Conservation (phyloP, 176 grass and related monocot species). For the Triticum timopheevii region DNA sequence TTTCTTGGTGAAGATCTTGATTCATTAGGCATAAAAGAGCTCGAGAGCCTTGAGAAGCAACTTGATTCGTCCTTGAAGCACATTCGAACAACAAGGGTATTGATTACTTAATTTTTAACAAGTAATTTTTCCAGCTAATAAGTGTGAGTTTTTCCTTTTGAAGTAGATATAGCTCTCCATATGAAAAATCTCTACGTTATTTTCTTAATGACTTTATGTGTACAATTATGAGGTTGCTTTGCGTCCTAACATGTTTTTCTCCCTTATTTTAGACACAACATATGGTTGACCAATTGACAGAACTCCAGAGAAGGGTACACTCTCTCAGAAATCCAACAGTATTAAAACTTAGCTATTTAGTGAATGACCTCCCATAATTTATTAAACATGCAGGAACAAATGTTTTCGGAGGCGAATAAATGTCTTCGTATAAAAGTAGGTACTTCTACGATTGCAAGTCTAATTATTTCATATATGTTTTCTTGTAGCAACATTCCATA, state of each 20-base stretch:
- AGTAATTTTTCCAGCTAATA: neutral
- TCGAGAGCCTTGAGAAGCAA: constrained; percentile 81
- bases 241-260: neutral
- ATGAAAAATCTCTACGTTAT: neutral
- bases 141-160: neutral
- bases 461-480: neutral
- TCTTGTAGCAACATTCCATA: neutral
- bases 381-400: constrained; percentile 64
- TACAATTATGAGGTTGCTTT: constrained; percentile 10
- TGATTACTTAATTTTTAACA: neutral
- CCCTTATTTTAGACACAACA: constrained; percentile 57
- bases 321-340: neutral
- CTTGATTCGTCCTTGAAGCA: constrained; percentile 90
- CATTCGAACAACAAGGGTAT: constrained; percentile 88
- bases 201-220: neutral
- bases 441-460: neutral
- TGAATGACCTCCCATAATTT: neutral
- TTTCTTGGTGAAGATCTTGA: constrained; percentile 86
- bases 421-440: constrained; percentile 85
- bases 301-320: constrained; percentile 72
- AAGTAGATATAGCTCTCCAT: neutral
- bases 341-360: neutral
- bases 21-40: constrained; percentile 59
- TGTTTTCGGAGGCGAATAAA: constrained; percentile 77
- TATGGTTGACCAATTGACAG: constrained; percentile 66